Base-by-base conservation (phyloP, 2,329 filamentous ascomycete species). In the Fusarium foetens region DNA sequence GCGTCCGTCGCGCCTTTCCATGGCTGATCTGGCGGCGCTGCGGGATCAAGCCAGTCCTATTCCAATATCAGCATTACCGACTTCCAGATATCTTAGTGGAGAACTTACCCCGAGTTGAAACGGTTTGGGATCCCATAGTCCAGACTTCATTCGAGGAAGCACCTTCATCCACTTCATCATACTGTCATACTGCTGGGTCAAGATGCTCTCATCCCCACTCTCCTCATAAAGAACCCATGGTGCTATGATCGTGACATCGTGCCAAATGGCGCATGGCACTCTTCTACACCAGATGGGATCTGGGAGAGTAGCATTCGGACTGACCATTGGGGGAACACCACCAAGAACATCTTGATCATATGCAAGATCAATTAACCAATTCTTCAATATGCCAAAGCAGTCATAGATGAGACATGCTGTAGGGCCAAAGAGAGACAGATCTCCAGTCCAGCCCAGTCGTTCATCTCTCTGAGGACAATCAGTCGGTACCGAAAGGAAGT, bases 391-490 rank as follows among this genome's bases (percentile, higher is more conserved):
- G 79, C 80, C 21, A 79, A 43, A 60, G 25, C 85, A 84, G 70
- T 88, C 81, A 76, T 86, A 90, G 1, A 90, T 77, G 70, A 86
- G 89, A 57, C 82, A 85, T 0, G 86, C 83, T 0, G 86, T 84
- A 0, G 85, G 84, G 2, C 80, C 80, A 66, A 89, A 89, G 8
- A 84, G 81, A 41, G 84, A 84, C 17, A 83, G 77, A 70, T 88
- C 84, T 46, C 87, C 84, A 3, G 84, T 85, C 87, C 86, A 87
- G 12, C 85, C 84, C 14, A 88, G 75, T 1, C 86, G 81, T 76
- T 89, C 86, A 60, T 89, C 86, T 8, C 86, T 80, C 69, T 88
- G 86, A 0, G 87, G 86, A 68, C 86, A 88, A 71, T 90, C 88
- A 0, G 87, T 90, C 0, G 87, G 87, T 2, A 90, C 77, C 3